Evolutionary conservation across 1,284 basidiomycete species (phyloP).

Genomic region (Kwoniella shivajii): DNA sequence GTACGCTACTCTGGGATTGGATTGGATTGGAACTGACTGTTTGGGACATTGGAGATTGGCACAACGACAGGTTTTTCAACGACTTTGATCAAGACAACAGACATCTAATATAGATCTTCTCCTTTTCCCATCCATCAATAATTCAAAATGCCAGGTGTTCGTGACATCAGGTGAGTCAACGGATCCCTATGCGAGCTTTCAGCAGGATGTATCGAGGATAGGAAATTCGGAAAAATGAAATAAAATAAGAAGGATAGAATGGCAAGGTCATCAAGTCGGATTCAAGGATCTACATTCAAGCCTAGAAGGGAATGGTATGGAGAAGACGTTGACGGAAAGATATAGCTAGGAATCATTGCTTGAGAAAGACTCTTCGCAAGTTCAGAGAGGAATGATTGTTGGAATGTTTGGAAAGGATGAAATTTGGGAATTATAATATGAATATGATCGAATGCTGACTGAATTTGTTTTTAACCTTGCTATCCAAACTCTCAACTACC

Average conservation of each 20-base stretch:
- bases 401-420: neutral
- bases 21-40: neutral
- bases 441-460: neutral
- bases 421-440: neutral
- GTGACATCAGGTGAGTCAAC: constrained; percentile 76
- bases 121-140: constrained; percentile 31
- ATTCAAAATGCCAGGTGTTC: constrained; percentile 82
- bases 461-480: neutral
- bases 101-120: neutral
- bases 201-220: no score
- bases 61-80: neutral
- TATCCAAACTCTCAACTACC: neutral
- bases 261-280: no score
- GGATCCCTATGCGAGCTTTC: neutral
- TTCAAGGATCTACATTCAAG: no score
- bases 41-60: no score
- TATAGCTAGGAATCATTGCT: neutral
- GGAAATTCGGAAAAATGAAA: no score
- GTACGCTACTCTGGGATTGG: no score
- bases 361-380: no score
- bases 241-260: no score
- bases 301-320: neutral
- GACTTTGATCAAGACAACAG: neutral
- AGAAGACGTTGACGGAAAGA: neutral
- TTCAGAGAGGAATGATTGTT: neutral